phyloP scores from a whole-genome alignment of 371 early-diverging fungal genomes.

The Mucor saturninus region DNA sequence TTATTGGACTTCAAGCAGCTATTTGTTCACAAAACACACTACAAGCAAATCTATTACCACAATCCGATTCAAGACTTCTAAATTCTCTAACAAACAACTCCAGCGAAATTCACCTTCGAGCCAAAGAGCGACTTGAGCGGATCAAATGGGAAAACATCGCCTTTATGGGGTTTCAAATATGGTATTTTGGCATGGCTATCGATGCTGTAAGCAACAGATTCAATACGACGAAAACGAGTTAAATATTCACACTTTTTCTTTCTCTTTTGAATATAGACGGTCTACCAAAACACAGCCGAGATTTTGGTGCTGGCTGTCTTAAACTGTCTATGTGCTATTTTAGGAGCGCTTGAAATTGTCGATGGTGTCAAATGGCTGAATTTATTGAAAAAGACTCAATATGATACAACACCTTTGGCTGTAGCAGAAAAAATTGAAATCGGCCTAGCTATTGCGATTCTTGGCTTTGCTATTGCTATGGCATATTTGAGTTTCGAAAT shows the following conservation, averaged over 20 bases:
- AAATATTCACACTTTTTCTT: not conserved
- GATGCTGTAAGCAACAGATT: conserved; percentile 45
- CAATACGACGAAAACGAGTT: not conserved
- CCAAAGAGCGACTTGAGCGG: conserved; percentile 27
- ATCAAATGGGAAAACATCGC: conserved; percentile 42
- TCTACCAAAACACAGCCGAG: conserved; percentile 50
- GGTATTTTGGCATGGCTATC: conserved; percentile 38
- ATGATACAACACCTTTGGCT: conserved; percentile 24
- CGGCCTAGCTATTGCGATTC: conserved; percentile 27
- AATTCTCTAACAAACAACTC: conserved; percentile 7
- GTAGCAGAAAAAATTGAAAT: conserved; percentile 41
- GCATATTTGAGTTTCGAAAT: conserved; percentile 40
- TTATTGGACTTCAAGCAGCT: conserved; percentile 23
- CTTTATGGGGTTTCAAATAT: conserved; percentile 35
- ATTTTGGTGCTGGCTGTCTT: conserved; percentile 45
- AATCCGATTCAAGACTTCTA: conserved; percentile 8
- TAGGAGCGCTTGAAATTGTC: conserved; percentile 51
- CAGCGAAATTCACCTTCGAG: conserved; percentile 17
- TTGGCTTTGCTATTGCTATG: conserved; percentile 35
- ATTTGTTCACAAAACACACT: conserved; percentile 30
- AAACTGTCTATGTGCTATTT: conserved; percentile 48
- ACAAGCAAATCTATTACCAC: conserved; percentile 25
- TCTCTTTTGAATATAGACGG: conserved; percentile 27
- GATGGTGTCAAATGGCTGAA: conserved; percentile 52
- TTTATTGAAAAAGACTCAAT: conserved; percentile 22